Base-by-base conservation (phyloP, 2,329 filamentous ascomycete genomes). In the Pseudocercospora crystallina region DNA sequence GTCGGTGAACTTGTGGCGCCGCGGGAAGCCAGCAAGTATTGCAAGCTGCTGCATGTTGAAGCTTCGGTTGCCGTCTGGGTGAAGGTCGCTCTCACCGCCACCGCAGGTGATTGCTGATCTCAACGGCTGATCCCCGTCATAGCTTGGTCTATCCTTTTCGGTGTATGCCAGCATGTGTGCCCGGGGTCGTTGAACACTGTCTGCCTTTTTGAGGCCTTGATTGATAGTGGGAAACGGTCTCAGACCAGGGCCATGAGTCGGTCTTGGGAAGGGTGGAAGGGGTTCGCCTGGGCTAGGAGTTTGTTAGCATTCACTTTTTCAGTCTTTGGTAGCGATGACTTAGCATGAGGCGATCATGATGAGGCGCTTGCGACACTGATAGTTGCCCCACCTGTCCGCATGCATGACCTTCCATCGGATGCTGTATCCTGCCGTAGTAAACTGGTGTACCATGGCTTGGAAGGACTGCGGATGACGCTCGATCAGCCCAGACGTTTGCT, bases 401-500 rank as follows among this genome's bases (percentile, higher is more conserved):
- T 76, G 69, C 2, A 88, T 65, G 0, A 87, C 66, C 14, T 77
- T 80, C 86, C 87, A 94, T 2, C 83, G 74, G 0, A 92, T 73
- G 0, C 84, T 89, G 64, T 88, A 95, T 1, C 82, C 82, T 20
- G 77, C 68, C 2, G 79, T 70, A 0, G 86, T 83, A 46, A 91
- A 84, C 30, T 84, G 81, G 20, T 78, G 72, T 2, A 94, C 71
- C 0, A 91, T 68, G 0, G 75, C 70, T 34, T 78, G 73, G 40
- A 90, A 84, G 46, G 80, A 83, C 0, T 72, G 68, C 9, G 71
- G 67, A 39, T 54, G 47, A 47, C 85, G 82, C 3, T 43, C 17
- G 0, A 78, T 69, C 0, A 46, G 47, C 0, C 88, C 89, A 45
- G 82, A 84, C 0, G 89, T 91, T 63, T 95, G 86, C 61, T 95